Evolutionary conservation across 495 filamentous ascomycete genomes (phyloP).

Genomic region (Hypomontagnella monticulosa): DNA sequence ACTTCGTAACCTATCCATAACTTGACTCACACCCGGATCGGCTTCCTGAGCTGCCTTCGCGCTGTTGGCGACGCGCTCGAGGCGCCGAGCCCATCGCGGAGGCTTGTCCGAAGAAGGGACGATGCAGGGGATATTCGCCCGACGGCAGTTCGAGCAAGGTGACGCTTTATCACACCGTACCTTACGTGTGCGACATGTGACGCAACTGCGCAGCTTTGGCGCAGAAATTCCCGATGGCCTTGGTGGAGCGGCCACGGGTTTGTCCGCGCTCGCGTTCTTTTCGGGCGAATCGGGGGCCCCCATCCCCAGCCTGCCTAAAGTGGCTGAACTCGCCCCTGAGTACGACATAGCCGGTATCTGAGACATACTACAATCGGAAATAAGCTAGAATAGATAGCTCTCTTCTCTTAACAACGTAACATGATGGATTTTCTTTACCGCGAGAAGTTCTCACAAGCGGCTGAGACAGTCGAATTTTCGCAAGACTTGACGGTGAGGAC

Average conservation of each 20-base stretch:
- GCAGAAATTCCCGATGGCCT: background rate
- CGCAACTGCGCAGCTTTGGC: constrained; percentile 63
- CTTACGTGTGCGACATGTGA: constrained; percentile 66
- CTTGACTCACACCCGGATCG: constrained; percentile 42
- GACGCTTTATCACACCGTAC: constrained; percentile 69
- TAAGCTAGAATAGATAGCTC: background rate
- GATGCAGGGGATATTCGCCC: constrained; percentile 65
- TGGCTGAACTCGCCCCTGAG: background rate
- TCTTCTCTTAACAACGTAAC: background rate
- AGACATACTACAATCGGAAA: constrained; percentile 4
- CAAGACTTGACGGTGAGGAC: background rate
- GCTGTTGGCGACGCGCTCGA: constrained; percentile 45
- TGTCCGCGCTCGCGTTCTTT: constrained; percentile 10
- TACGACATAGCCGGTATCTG: background rate
- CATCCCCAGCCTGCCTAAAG: background rate
- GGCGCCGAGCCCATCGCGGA: constrained; percentile 64
- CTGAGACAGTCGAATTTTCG: background rate
- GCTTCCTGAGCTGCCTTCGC: constrained; percentile 30
- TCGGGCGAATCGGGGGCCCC: constrained; percentile 7
- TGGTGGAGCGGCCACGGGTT: background rate
- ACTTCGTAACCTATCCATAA: constrained; percentile 62
- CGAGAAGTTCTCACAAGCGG: background rate
- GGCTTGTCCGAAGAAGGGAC: constrained; percentile 57
- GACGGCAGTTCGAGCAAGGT: constrained; percentile 68
- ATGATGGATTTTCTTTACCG: background rate